Evolutionary conservation across 768 basidiomycete species (phyloP).

Genomic region (Suillus discolor): DNA sequence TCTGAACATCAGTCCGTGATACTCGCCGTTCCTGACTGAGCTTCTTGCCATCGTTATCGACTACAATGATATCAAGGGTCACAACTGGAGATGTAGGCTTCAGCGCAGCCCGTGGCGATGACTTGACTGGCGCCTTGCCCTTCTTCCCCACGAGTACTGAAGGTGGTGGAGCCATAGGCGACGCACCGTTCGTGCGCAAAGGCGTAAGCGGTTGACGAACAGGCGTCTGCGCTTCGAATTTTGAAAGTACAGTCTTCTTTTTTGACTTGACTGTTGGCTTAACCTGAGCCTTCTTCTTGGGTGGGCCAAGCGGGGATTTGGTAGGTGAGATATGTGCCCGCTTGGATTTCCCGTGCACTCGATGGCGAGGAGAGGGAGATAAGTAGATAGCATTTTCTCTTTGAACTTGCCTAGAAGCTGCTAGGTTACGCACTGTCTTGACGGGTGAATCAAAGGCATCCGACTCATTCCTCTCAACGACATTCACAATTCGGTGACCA

Average conservation of each 20-base stretch:
- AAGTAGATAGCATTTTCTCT: slow-evolving; percentile 27
- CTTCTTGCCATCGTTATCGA: slow-evolving; percentile 61
- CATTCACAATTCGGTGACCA: slow-evolving; percentile 58
- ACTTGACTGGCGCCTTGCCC: slow-evolving; percentile 18
- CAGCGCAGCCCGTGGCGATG: slow-evolving; percentile 28
- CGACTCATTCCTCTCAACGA: slow-evolving; percentile 29
- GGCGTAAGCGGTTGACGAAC: slow-evolving; percentile 44
- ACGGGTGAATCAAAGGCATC: slow-evolving; percentile 8
- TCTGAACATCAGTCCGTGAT: slow-evolving; percentile 45
- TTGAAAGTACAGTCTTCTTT: slow-evolving; percentile 19
- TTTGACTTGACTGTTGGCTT: slow-evolving; percentile 16
- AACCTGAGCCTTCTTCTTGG: slow-evolving; percentile 31
- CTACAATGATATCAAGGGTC: slow-evolving; percentile 65
- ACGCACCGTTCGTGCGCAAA: slow-evolving; percentile 29
- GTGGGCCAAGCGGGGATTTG: slow-evolving; percentile 24
- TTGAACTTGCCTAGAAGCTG: slow-evolving; percentile 11
- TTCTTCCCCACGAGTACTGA: slow-evolving; percentile 25
- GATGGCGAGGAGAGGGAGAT: slow-evolving; percentile 23
- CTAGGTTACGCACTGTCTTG: background rate
- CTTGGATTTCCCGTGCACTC: slow-evolving; percentile 15
- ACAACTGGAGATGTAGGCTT: slow-evolving; percentile 51
- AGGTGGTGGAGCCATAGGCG: slow-evolving; percentile 38
- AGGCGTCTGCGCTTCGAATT: slow-evolving; percentile 20
- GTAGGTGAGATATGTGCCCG: slow-evolving; percentile 21
- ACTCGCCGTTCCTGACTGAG: slow-evolving; percentile 64